These are phyloP conservation scores for Lyophyllum atratum DNA, from an alignment of 768 basidiomycete genomes.

Conservation along the genomic window DNA sequence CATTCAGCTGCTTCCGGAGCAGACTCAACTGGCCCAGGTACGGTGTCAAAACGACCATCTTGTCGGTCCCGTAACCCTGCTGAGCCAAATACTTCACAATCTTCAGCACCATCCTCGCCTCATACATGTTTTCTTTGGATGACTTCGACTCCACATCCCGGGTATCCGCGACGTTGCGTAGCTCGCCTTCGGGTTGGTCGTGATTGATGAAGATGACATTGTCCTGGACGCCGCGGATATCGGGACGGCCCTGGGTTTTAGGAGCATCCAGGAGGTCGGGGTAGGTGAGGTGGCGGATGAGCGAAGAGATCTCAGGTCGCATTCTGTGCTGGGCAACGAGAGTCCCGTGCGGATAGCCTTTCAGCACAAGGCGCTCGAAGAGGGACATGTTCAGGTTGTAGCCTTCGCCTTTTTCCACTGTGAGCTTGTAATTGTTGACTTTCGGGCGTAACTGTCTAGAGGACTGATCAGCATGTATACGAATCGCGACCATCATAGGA, in stretches of 20 bases:
- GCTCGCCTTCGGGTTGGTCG: constrained; percentile 51
- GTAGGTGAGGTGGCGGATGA: constrained; percentile 53
- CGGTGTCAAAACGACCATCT: constrained; percentile 67
- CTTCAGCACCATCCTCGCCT: constrained; percentile 64
- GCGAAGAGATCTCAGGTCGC: constrained; percentile 70
- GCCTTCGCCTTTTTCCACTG: constrained; percentile 64
- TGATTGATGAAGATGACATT: constrained; percentile 71
- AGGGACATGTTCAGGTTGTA: constrained; percentile 68
- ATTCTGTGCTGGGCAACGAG: constrained; percentile 67
- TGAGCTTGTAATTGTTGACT: constrained; percentile 63
- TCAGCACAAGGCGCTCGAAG: constrained; percentile 69
- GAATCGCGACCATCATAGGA: background rate
- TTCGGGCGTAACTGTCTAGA: constrained; percentile 71
- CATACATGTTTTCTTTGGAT: constrained; percentile 63
- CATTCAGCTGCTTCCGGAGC: constrained; percentile 45
- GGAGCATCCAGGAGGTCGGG: constrained; percentile 63
- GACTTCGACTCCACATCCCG: constrained; percentile 47
- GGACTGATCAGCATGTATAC: background rate
- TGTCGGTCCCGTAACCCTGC: constrained; percentile 64
- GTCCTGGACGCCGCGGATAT: constrained; percentile 54
- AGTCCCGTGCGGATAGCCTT: constrained; percentile 61
- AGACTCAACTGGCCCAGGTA: constrained; percentile 64
- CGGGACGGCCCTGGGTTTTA: constrained; percentile 46
- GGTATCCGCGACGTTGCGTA: constrained; percentile 40
- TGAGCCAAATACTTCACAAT: constrained; percentile 66